A percentile compares a stretch with the other conserved stretches of the same genome.
These are phyloP conservation scores for Magnaporthiopsis rhizophila DNA, from an alignment of 2,329 filamentous ascomycete species.

Conservation along the genomic window DNA sequence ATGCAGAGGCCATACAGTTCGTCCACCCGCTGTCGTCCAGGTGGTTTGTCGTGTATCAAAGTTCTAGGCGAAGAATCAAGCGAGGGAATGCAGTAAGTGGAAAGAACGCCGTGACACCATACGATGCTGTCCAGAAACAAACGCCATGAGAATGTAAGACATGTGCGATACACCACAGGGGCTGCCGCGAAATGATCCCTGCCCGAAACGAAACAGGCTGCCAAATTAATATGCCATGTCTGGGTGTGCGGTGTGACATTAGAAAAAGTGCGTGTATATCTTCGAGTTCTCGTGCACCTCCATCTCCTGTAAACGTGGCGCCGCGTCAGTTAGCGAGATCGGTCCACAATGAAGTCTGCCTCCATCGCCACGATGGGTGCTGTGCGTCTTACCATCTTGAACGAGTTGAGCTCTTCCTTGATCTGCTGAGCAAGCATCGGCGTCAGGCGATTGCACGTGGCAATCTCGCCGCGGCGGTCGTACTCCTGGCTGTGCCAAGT, in stretches of 20 bases:
- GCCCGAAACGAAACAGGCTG: slow-evolving; percentile 22
- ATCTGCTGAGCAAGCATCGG: slow-evolving; percentile 98
- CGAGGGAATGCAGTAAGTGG: background rate
- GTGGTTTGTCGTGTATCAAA: background rate
- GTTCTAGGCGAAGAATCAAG: background rate
- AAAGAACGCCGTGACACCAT: slow-evolving; percentile 47
- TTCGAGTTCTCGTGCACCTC: slow-evolving; percentile 98
- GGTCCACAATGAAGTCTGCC: background rate
- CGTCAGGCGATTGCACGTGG: slow-evolving; percentile 94
- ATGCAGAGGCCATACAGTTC: background rate
- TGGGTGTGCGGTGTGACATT: slow-evolving; percentile 33
- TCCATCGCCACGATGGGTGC: no score
- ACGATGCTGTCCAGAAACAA: slow-evolving; percentile 47
- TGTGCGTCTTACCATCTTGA: slow-evolving; percentile 80
- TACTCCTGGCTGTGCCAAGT: slow-evolving; percentile 96
- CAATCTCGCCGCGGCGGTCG: slow-evolving; percentile 89
- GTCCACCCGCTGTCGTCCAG: background rate
- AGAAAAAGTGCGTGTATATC: slow-evolving; percentile 99
- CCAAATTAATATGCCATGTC: slow-evolving; percentile 10
- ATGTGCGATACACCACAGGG: slow-evolving; percentile 41
- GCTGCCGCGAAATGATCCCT: slow-evolving; percentile 18
- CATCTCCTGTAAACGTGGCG: slow-evolving; percentile 70
- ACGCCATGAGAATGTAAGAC: slow-evolving; percentile 32
- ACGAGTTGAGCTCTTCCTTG: slow-evolving; percentile 97
- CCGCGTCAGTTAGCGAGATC: slow-evolving; percentile 14